Base-by-base conservation (phyloP, 129 eudicot species). In the Artemisia tridentata region DNA sequence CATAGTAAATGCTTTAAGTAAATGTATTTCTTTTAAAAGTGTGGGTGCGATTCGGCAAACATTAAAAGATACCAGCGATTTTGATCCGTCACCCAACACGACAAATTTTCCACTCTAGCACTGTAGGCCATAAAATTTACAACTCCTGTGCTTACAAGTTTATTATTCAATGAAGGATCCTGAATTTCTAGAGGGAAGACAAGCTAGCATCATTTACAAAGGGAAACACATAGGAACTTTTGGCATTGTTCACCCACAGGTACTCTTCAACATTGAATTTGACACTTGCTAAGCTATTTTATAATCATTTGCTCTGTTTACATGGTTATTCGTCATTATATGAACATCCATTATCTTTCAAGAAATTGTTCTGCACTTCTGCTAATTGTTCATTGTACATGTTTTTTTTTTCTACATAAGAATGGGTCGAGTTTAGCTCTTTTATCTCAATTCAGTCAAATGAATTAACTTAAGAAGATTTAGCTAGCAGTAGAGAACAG, bases 241-340 rank as follows among this genome's bases (percentile, higher is more conserved):
- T 64, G 98, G 98, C 66, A 87, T 93, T 45, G 98, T 93, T 67
- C 95, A 93, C 64, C 96, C 97, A 20, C 87, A 89, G 98, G 98
- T 93, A 87, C 16, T 48, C 64, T 13, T 50, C 2, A 3, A n/a
- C 46, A 23, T 11, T 63, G 23, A 73, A 18, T 63, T 34, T 63
- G 45, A 29, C 45, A 52, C 23, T 14, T 45, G 11, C 67, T 74
- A 74, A 23, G 20, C 60, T 20, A 14, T 17, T 51, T 74, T 57
- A 25, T 68, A 47, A 43, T 57, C 66, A 41, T 27, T 8, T 4
- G 27, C 5, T 9, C 50, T 63, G 7, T n/a, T 15, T 34, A 7
- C 25, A 9, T 34, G 23, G 14, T 34, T 63, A 25, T 41, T 63
- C 21, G 34, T 62, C 6, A n/a, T 59, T 59, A 31, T 23, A 52